Evolutionary conservation across 2,329 filamentous ascomycete species (phyloP), one percentile per base, ranked within the genome.

Genomic region (Neonectria punicea): DNA sequence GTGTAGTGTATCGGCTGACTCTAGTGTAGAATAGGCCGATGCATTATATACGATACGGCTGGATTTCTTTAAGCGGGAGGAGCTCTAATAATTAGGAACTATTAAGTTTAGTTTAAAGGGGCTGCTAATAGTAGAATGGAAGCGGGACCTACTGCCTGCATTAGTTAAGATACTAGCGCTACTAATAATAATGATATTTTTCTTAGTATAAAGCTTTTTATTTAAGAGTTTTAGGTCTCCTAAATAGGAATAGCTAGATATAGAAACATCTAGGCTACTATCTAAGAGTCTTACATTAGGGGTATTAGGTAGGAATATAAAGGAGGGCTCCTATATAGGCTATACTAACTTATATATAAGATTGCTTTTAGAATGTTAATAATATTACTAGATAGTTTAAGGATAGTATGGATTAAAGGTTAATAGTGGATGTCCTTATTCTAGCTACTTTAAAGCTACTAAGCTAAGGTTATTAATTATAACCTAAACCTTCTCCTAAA

Each of bases 211-310:
- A 18, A 41, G 39, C 39, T 41, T 41, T 10, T 9, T 3, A 2
- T 41, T 41, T 2, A 41, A 9, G n/a, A 41, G 39, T 5, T 41
- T 41, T 4, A 41, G 39, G 39, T 9, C 39, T 41, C 39, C n/a
- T 18, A 4, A n/a, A 41, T 41, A 4, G n/a, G 39, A 41, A 18
- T 1, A 6, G 7, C 39, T 18, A 4, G n/a, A 41, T n/a, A n/a
- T 11, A 1, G n/a, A 41, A 41, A 41, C 9, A 18, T 2, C n/a
- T 0, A 1, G 8, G 16, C 1, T 8, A 41, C n/a, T 3, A 3
- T 9, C 16, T 3, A 3, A n/a, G n/a, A 41, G 39, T 2, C 6
- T 41, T 10, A 41, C 8, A 4, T 18, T 41, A 41, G 39, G n/a
- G 4, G 3, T 18, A 3, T 41, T 3, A 4, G n/a, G 39, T 6